These are phyloP conservation scores for Fibroporia radiculosa DNA, from an alignment of 768 basidiomycete genomes.

Conservation along the genomic window DNA sequence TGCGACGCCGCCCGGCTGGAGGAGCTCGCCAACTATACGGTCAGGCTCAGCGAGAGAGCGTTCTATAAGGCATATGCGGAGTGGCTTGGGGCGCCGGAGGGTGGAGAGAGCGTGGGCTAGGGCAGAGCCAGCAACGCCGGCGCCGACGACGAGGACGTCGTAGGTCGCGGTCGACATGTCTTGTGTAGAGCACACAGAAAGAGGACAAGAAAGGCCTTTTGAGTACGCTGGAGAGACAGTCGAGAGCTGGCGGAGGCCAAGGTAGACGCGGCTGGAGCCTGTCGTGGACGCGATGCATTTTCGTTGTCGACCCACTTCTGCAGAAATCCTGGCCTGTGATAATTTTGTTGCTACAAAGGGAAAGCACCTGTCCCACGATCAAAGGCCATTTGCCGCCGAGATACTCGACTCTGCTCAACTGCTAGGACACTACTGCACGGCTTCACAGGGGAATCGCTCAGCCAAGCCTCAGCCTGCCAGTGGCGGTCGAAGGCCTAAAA, in stretches of 20 bases:
- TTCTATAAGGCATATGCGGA: slow-evolving; percentile 81
- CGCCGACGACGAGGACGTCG: slow-evolving; percentile 86
- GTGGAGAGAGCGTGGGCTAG: slow-evolving; percentile 80
- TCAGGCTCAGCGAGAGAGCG: slow-evolving; percentile 90
- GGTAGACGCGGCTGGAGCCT: not conserved
- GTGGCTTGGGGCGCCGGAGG: slow-evolving; percentile 37
- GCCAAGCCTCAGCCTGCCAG: too few species aligned
- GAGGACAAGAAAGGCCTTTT: not conserved
- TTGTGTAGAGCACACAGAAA: not conserved
- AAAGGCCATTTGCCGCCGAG: too few species aligned
- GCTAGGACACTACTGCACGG: too few species aligned
- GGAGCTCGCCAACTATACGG: slow-evolving; percentile 93
- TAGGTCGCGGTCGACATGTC: slow-evolving; percentile 32
- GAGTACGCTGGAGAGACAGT: not conserved
- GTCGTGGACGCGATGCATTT: slow-evolving; percentile 1
- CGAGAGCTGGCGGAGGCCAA: slow-evolving; percentile 1
- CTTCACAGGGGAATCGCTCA: too few species aligned
- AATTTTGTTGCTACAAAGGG: not conserved
- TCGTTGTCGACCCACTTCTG: slow-evolving; percentile 2
- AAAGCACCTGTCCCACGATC: too few species aligned
- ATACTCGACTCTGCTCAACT: too few species aligned
- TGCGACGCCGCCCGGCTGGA: slow-evolving; percentile 87
- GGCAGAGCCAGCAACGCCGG: slow-evolving; percentile 82
- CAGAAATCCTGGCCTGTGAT: slow-evolving; percentile 3
- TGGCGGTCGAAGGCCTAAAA: too few species aligned